phyloP scores from a whole-genome alignment of 441 rosid species.

The Pelargonium cotyledonis region DNA sequence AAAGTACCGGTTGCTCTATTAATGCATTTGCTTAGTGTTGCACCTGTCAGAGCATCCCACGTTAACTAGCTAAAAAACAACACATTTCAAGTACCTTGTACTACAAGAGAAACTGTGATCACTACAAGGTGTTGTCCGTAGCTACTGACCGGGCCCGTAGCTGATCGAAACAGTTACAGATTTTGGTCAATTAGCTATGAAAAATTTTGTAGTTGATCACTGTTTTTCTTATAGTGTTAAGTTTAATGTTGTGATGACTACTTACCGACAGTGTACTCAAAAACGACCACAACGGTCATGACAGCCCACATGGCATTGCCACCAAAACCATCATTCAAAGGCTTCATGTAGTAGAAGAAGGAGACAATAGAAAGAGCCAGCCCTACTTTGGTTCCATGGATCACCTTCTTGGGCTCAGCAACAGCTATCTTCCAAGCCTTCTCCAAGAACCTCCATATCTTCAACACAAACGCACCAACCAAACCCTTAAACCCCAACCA shows the following conservation, averaged over 20 bases:
- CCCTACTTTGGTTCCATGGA: conserved; percentile 63
- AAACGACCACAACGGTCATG: conserved; percentile 70
- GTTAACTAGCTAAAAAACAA: too few species aligned
- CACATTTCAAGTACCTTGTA: too few species aligned
- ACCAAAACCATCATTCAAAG: conserved; percentile 56
- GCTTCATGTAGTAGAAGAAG: conserved; percentile 54
- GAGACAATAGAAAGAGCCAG: conserved; percentile 59
- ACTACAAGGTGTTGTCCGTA: too few species aligned
- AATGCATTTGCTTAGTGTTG: conserved; percentile 47
- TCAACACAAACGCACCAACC: conserved; percentile 22
- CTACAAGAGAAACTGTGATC: too few species aligned
- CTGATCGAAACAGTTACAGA: too few species aligned
- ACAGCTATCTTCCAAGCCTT: conserved; percentile 50
- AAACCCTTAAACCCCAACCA: conserved; percentile 27
- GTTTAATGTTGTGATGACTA: conserved; percentile 11
- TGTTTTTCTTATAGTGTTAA: too few species aligned
- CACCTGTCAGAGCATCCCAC: conserved; percentile 26
- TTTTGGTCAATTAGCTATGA: too few species aligned
- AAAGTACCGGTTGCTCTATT: conserved; percentile 52
- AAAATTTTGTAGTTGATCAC: too few species aligned
- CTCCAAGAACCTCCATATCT: conserved; percentile 24
- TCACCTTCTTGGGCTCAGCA: conserved; percentile 53
- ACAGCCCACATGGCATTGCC: conserved; percentile 71
- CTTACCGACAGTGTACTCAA: conserved; percentile 54
- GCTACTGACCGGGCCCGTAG: too few species aligned